Base-by-base conservation (phyloP, 306 rosid genomes). In the Senna siamea region DNA sequence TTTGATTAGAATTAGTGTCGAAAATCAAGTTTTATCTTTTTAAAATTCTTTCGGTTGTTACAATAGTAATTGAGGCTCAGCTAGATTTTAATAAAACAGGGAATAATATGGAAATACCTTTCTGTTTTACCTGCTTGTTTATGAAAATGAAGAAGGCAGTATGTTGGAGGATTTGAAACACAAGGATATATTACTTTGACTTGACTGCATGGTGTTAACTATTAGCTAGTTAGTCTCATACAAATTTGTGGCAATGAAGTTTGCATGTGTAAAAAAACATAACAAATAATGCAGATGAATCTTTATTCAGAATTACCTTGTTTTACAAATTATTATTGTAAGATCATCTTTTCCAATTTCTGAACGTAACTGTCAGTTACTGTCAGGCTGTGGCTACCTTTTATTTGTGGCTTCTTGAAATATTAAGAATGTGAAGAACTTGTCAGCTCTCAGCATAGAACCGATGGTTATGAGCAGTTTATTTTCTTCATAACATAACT, bases 221-320 rank as follows among this genome's bases (percentile, higher is more conserved):
- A n/a, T n/a, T n/a, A n/a, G n/a, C n/a, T n/a, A n/a, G n/a, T n/a
- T n/a, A n/a, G n/a, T n/a, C n/a, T n/a, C n/a, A n/a, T n/a, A n/a
- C n/a, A n/a, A n/a, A n/a, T n/a, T n/a, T n/a, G n/a, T 43, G 22
- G 51, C 68, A 63, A 9, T 40, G 68, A 58, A 62, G 68, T 37
- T 62, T 46, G 12, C 30, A 26, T 26, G 30, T 62, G 69, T 38
- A 12, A 37, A 19, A 9, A 62, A 18, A 37, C 13, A 28, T 18
- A 3, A 17, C 9, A 37, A 28, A 5, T 2, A 0, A 51, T 64
- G 17, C n/a, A 30, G 6, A 41, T n/a, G n/a, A n/a, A n/a, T 53
- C 19, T 20, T 22, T 64, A 20, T 41, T 34, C 22, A 23, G 38
- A 40, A 7, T 22, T 61, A 10, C 30, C 30, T 26, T 26, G 30